These are phyloP conservation scores for Alternaria sp. DNA, from an alignment of 2,329 filamentous ascomycete genomes.

Conservation along the genomic window DNA sequence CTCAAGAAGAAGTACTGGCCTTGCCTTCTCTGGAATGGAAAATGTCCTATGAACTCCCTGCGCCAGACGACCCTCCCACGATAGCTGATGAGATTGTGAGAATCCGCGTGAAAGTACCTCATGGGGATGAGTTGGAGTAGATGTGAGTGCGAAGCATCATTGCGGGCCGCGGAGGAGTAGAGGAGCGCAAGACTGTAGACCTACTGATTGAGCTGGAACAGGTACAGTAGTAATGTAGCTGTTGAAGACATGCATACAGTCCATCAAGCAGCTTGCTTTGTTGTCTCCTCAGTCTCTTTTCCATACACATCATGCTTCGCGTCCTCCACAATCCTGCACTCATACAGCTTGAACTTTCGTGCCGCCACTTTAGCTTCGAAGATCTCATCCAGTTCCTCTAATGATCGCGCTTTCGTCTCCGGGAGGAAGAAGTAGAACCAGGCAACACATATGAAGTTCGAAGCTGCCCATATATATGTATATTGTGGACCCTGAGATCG, in stretches of 20 bases:
- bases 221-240: too few relatives aligned
- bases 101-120: not conserved
- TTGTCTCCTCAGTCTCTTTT: not conserved
- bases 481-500: constrained; percentile 26
- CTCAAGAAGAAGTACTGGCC: not conserved
- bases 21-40: not conserved
- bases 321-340: constrained; percentile 30
- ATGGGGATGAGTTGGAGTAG: not conserved
- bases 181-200: too few relatives aligned
- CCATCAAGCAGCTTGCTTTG: not conserved
- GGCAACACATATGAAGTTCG: constrained; percentile 55
- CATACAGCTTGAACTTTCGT: constrained; percentile 27
- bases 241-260: too few relatives aligned
- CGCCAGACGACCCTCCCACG: not conserved
- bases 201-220: too few relatives aligned
- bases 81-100: not conserved
- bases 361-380: constrained; percentile 32
- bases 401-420: constrained; percentile 45
- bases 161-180: too few relatives aligned
- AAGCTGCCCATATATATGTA: constrained; percentile 36
- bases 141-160: too few relatives aligned
- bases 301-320: constrained; percentile 23
- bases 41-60: not conserved
- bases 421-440: constrained; percentile 68
- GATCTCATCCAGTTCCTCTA: constrained; percentile 39